Evolutionary conservation across 2,329 filamentous ascomycete species (phyloP), one percentile per base, ranked within the genome.

Genomic region (Fusarium decemcellulare): DNA sequence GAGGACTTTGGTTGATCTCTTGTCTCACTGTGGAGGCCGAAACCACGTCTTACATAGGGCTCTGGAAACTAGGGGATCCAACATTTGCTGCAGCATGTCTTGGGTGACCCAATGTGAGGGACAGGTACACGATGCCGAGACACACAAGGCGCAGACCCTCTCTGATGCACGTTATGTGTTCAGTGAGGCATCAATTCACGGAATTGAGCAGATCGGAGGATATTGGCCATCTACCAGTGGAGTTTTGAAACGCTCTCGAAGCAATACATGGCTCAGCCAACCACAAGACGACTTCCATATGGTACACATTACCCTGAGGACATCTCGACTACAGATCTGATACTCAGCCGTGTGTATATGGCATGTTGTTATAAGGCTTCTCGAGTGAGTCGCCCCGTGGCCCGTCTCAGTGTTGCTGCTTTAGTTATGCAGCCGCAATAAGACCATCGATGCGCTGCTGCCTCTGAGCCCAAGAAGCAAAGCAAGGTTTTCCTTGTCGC

Each of bases 41-140:
- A 61, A 34, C 55, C 50, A 52, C 42, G 48, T 54, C 61, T 66
- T 37, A 54, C 58, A 67, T 59, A 32, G 46, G 48, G 57, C 52
- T 54, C 67, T 51, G 42, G 46, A 42, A 59, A 53, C 52, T 44
- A 40, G 59, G 53, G 32, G 32, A 34, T 34, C 32, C 32, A 23
- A 23, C 32, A 12, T 30, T 40, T 43, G 34, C 27, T 34, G 23
- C 23, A 36, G 15, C 37, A 29, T 50, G 61, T 64, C 57, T 67
- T 27, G 61, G 29, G 30, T 51, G 14, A 34, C 15, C 44, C 50
- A 64, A 64, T 43, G 53, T 59, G 66, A 67, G 59, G 59, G 59
- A 51, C 59, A 53, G 53, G 52, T 57, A 60, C 42, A 65, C 56
- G 53, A 62, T 46, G 52, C 63, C 61, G 62, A 71, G 69, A 71